Evolutionary conservation across 208 protist genomes (phyloP), one percentile per base, ranked within the genome.

Genomic region (Entamoeba moshkovskii): DNA sequence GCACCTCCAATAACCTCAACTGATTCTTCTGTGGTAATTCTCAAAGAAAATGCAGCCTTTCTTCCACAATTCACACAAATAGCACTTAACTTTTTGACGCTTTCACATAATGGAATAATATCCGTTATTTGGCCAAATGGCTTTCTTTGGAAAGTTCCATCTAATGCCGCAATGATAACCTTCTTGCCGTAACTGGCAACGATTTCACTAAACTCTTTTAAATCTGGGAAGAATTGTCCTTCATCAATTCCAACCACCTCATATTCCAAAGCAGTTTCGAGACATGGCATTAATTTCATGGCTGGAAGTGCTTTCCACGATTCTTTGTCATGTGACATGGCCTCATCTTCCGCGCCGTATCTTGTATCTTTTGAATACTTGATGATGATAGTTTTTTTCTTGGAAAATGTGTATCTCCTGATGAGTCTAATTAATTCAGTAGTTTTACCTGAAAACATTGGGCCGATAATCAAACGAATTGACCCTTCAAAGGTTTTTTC

Each of bases 81-180:
- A 8, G 98, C 97, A 25, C 95, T 96, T 0, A 99, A 94, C 95
- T 99, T 98, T 44, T 96, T 96, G 52, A 98, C 96, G 3, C 93
- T 95, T 95, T 99, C 98, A 73, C 96, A 96, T 46, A 96, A 94
- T 4, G 98, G 96, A 11, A 98, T 95, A 3, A 99, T 95, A 45
- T 97, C 93, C n/a, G 97, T 95, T 6, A 98, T 96, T 5, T 93
- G n/a, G 3, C 95, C 96, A 94, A 98, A 98, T 5, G 97, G 97
- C 94, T 96, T 96, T 66, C 98, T 96, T 46, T 95, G 96, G 95
- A 98, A 99, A 92, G 97, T 97, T 13, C 98, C 98, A 94, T 98
- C 97, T 2, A 99, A 96, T 1, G 98, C 97, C 13, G 97, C 96
- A 8, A 99, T 96, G 92, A 99, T 96, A 0, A 99, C 98, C 1